Conservation (phyloP, 805 yeast species). For the Kluyveromyces starmeri region DNA sequence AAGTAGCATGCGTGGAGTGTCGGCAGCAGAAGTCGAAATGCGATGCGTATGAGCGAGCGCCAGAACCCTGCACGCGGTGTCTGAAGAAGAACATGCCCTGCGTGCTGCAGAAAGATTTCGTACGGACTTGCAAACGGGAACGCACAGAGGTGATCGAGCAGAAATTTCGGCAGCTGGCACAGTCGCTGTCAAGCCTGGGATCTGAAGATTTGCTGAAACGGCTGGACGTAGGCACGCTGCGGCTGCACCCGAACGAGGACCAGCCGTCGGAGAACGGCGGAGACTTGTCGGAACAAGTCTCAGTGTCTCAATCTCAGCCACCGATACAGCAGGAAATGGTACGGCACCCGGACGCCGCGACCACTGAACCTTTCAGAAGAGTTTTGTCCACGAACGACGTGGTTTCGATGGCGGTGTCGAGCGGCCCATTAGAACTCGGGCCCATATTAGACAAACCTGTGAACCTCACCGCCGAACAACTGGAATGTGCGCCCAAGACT, state of each 20-base stretch:
- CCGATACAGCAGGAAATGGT: no score
- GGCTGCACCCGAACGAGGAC: conserved; percentile 21
- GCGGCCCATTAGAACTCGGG: neutral
- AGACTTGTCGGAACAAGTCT: no score
- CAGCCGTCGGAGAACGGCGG: no score
- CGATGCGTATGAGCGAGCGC: conserved; percentile 70
- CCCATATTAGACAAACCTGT: neutral
- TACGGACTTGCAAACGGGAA: conserved; percentile 84
- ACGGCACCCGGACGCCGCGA: no score
- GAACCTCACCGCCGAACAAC: conserved; percentile 29
- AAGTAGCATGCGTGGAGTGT: conserved; percentile 91
- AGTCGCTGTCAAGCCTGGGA: conserved; percentile 34
- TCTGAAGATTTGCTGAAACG: conserved; percentile 25
- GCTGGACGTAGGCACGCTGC: conserved; percentile 20
- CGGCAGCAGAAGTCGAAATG: conserved; percentile 91
- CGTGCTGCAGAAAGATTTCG: conserved; percentile 68
- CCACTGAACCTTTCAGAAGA: no score
- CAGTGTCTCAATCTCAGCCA: no score
- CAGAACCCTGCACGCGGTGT: conserved; percentile 80
- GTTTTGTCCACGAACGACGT: conserved; percentile 2
- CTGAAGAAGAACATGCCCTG: conserved; percentile 60
- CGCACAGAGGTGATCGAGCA: conserved; percentile 73
- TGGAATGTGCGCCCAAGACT: conserved; percentile 56
- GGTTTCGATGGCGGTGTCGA: neutral
- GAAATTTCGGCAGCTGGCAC: conserved; percentile 63